Conservation (phyloP, 345 rosid genomes). For the Eucalyptus marginata region DNA sequence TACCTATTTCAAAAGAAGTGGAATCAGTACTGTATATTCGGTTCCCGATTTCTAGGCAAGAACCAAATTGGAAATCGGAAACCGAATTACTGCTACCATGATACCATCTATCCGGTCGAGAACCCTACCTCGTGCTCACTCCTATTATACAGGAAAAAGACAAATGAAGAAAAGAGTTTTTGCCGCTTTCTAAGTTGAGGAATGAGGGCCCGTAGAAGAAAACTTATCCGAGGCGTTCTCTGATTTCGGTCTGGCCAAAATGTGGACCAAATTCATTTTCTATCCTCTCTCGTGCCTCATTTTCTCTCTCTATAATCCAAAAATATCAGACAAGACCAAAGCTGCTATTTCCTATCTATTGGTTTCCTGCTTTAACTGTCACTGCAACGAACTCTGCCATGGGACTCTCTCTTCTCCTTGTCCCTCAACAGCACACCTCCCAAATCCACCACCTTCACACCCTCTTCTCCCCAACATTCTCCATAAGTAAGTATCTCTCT, state of each 20-base stretch:
- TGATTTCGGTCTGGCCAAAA: background rate
- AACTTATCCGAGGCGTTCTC: background rate
- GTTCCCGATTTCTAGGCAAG: too few species aligned
- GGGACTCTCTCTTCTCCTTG: slow-evolving; percentile 31
- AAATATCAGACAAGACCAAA: background rate
- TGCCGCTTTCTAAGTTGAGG: background rate
- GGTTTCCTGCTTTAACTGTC: background rate
- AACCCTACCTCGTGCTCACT: background rate
- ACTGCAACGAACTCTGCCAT: slow-evolving; percentile 1
- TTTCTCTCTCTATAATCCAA: background rate
- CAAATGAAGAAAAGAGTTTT: background rate
- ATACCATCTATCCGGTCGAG: too few species aligned
- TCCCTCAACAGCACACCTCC: slow-evolving; percentile 7
- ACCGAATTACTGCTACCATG: too few species aligned
- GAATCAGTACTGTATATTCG: fast-evolving
- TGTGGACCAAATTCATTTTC: slow-evolving; percentile 16
- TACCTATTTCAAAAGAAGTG: too few species aligned
- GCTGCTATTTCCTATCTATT: background rate
- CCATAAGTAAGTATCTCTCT: background rate
- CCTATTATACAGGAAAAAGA: background rate
- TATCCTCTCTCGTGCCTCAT: background rate
- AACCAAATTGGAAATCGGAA: too few species aligned
- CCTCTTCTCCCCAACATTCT: slow-evolving; percentile 4
- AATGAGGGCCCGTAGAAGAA: background rate
- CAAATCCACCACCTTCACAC: slow-evolving; percentile 5